These are phyloP conservation scores for Gloeopeniophorella convolvens DNA, from an alignment of 768 basidiomycete species.

Conservation along the genomic window DNA sequence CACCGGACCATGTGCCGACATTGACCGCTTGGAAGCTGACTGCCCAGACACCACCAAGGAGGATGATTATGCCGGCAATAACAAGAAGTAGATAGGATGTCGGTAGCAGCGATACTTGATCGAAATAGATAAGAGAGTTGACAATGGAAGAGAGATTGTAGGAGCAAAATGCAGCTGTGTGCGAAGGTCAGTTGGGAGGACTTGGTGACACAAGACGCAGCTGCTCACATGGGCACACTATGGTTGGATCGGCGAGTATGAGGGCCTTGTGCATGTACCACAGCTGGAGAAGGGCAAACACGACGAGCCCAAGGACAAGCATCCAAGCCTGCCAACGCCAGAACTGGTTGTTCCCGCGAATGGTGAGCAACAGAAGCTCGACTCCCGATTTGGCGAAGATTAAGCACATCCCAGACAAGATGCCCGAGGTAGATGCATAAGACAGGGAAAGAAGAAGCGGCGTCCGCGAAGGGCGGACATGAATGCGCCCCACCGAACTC, in stretches of 20 bases:
- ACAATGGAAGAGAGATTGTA: conserved; percentile 91
- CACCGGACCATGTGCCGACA: conserved; percentile 37
- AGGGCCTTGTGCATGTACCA: conserved; percentile 82
- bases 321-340: conserved; percentile 82
- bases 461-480: conserved; percentile 34
- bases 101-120: conserved; percentile 72
- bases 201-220: neutral
- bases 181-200: conserved; percentile 5
- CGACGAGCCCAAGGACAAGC: conserved; percentile 61
- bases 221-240: conserved; percentile 83
- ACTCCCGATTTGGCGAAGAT: conserved; percentile 93
- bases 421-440: conserved; percentile 84
- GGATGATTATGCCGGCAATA: conserved; percentile 62
- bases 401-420: conserved; percentile 86
- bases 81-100: conserved; percentile 70
- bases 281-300: conserved; percentile 73
- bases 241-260: conserved; percentile 73
- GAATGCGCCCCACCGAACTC: conserved; percentile 20
- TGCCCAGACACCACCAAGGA: conserved; percentile 86
- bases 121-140: conserved; percentile 84
- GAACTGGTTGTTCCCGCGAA: conserved; percentile 73
- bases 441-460: conserved; percentile 68
- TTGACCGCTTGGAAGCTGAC: conserved; percentile 69
- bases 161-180: conserved; percentile 82
- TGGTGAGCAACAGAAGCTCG: conserved; percentile 74